These are phyloP conservation scores for Amphibolis antarctica DNA, from an alignment of 106 monocot genomes.

Conservation along the genomic window DNA sequence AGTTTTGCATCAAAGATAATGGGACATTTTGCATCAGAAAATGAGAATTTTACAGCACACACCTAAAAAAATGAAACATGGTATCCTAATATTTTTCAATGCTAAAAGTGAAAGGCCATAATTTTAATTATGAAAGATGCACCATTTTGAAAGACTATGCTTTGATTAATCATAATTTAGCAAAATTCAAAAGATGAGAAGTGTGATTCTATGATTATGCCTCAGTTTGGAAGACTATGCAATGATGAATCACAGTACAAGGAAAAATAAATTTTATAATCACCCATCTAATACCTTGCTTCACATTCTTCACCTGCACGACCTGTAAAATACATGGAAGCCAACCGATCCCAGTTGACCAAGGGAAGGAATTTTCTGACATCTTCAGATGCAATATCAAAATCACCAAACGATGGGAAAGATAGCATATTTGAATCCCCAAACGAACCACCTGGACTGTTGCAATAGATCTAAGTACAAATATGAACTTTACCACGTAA, in stretches of 20 bases:
- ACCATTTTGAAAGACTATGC: not conserved
- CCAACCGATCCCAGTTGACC: conserved; percentile 77
- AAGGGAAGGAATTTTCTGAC: conserved; percentile 61
- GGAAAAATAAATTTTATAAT: not conserved
- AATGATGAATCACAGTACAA: not conserved
- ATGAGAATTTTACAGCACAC: not conserved
- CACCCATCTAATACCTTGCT: conserved; percentile 45
- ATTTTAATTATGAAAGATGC: not conserved
- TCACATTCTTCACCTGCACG: conserved; percentile 85
- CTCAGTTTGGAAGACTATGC: not conserved
- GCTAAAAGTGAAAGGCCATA: conserved; percentile 1
- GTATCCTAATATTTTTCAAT: too few species aligned
- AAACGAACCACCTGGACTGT: conserved; percentile 27
- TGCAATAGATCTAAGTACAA: conserved; percentile 22
- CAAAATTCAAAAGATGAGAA: too few species aligned
- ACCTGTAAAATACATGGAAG: conserved; percentile 70
- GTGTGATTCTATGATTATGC: too few species aligned
- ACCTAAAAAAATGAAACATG: not conserved
- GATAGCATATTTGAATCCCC: conserved; percentile 30
- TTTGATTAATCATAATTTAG: not conserved
- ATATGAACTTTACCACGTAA: conserved; percentile 1
- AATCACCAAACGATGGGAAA: conserved; percentile 21
- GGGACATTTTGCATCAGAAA: too few species aligned
- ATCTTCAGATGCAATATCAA: conserved; percentile 58
- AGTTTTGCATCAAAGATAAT: too few species aligned